Conservation (phyloP, 2,329 filamentous ascomycete species). For the Pezicula neosporulosa region DNA sequence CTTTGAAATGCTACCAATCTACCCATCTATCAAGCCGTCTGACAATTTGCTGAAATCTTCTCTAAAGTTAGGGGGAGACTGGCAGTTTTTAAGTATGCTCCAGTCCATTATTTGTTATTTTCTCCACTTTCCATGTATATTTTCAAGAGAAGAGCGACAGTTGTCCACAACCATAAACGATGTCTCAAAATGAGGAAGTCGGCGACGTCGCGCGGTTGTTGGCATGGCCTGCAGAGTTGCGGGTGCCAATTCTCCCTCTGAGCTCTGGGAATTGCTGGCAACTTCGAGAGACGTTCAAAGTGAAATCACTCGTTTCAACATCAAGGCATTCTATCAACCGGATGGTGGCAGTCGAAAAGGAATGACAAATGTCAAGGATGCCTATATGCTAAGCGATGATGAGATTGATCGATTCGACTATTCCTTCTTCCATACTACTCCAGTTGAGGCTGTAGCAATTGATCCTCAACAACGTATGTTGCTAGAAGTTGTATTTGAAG, state of each 20-base stretch:
- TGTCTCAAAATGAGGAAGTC: not conserved
- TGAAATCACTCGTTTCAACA: conserved; percentile 37
- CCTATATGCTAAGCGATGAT: conserved; percentile 9
- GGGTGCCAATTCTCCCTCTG: conserved; percentile 34
- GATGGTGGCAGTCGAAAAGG: conserved; percentile 34
- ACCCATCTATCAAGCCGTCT: too few relatives aligned
- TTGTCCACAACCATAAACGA: not conserved
- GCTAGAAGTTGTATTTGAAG: conserved; percentile 1
- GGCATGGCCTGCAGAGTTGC: conserved; percentile 35
- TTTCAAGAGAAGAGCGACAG: too few relatives aligned
- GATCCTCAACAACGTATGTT: conserved; percentile 9
- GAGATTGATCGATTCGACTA: conserved; percentile 32
- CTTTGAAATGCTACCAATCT: too few relatives aligned
- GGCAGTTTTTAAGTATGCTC: too few relatives aligned
- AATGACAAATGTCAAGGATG: conserved; percentile 30
- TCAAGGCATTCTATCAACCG: conserved; percentile 49
- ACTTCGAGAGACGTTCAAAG: conserved; percentile 44
- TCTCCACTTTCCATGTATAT: too few relatives aligned
- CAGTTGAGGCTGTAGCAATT: conserved; percentile 29
- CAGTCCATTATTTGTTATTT: too few relatives aligned
- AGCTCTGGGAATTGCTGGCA: conserved; percentile 44
- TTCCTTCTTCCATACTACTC: conserved; percentile 34
- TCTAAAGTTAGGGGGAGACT: too few relatives aligned
- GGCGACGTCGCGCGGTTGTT: conserved; percentile 27
- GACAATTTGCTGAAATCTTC: too few relatives aligned